Conservation (phyloP, 2,329 filamentous ascomycete species). For the Botryotinia narcissicola region DNA sequence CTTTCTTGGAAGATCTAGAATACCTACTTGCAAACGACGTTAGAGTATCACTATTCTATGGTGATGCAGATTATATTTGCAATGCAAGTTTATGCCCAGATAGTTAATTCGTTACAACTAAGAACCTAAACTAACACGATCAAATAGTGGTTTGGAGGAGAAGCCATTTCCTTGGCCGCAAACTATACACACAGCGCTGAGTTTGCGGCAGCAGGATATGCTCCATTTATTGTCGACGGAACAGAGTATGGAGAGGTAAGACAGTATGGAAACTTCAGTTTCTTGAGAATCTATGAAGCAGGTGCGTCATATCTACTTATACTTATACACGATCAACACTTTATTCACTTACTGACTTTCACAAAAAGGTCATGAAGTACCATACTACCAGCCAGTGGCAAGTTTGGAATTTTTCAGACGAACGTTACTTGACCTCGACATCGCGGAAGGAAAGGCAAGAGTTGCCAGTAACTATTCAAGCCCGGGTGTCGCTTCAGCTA, state of each 20-base stretch:
- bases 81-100: constrained; percentile 21
- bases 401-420: constrained; percentile 35
- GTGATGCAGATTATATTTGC: constrained; percentile 45
- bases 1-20: constrained; percentile 50
- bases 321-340: neutral
- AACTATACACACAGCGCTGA: constrained; percentile 44
- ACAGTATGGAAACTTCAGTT: constrained; percentile 53
- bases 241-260: constrained; percentile 56
- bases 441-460: constrained; percentile 45
- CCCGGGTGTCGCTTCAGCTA: constrained; percentile 26
- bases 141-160: constrained; percentile 49
- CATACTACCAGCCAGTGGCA: constrained; percentile 33
- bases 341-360: constrained; percentile 4
- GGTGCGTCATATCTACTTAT: constrained; percentile 9
- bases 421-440: constrained; percentile 32
- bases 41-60: constrained; percentile 54
- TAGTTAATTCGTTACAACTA: neutral
- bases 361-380: constrained; percentile 29
- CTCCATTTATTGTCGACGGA: constrained; percentile 53
- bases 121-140: constrained; percentile 30
- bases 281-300: constrained; percentile 34
- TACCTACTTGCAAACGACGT: constrained; percentile 48
- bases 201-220: constrained; percentile 56
- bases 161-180: constrained; percentile 54
- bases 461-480: constrained; percentile 29